phyloP scores from a whole-genome alignment of 305 asterid species.

The Fraxinus dipetala region DNA sequence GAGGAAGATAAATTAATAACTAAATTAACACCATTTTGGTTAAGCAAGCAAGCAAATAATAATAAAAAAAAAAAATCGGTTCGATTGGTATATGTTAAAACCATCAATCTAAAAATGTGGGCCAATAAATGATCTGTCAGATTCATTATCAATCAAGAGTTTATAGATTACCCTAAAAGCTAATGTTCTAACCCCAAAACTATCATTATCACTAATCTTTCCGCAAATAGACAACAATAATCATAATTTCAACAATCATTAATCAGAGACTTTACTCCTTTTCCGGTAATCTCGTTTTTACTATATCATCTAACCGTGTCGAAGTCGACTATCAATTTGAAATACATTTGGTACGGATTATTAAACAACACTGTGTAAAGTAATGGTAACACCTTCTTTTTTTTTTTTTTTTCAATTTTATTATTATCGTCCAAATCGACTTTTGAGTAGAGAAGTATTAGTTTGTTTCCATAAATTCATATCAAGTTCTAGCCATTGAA shows the following conservation, averaged over 20 bases:
- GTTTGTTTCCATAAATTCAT: not conserved
- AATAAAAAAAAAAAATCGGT: no score
- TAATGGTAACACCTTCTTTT: not conserved
- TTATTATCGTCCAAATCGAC: no score
- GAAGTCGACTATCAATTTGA: no score
- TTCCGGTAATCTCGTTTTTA: not conserved
- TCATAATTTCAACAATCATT: slow-evolving; percentile 31
- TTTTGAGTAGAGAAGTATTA: not conserved
- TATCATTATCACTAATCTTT: slow-evolving; percentile 63
- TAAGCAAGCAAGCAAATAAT: not conserved
- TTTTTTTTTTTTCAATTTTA: no score
- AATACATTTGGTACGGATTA: not conserved
- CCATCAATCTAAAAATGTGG: slow-evolving; percentile 31
- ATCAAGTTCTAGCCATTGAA: not conserved
- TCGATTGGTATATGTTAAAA: slow-evolving; percentile 26
- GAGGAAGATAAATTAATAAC: not conserved
- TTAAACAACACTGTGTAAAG: not conserved
- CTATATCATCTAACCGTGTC: not conserved
- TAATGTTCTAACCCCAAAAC: slow-evolving; percentile 28
- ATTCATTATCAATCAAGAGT: slow-evolving; percentile 34
- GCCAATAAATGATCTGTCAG: slow-evolving; percentile 39
- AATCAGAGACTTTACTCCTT: not conserved
- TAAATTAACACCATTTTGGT: not conserved
- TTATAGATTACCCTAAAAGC: slow-evolving; percentile 22
- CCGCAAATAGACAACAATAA: slow-evolving; percentile 33